Evolutionary conservation across 768 basidiomycete genomes (phyloP).

Genomic region (Gelatoporia subvermispora): DNA sequence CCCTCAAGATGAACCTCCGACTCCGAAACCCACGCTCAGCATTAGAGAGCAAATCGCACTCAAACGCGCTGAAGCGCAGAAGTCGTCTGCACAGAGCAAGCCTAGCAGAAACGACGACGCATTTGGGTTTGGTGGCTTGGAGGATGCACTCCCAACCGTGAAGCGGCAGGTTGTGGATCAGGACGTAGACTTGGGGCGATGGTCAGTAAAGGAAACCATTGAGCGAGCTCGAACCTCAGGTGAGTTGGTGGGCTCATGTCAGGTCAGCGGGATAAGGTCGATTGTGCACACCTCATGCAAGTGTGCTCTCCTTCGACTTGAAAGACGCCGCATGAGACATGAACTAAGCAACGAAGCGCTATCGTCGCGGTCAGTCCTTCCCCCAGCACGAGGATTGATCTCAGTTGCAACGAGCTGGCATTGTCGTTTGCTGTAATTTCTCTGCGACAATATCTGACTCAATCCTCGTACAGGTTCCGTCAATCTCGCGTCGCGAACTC

Average conservation of each 20-base stretch:
- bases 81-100: slow-evolving; percentile 31
- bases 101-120: slow-evolving; percentile 22
- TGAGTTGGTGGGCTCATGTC: slow-evolving; percentile 30
- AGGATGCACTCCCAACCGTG: slow-evolving; percentile 40
- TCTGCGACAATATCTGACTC: neutral
- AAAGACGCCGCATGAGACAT: too few species aligned
- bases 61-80: slow-evolving; percentile 75
- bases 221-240: slow-evolving; percentile 76
- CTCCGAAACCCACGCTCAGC: slow-evolving; percentile 39
- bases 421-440: neutral
- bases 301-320: too few species aligned
- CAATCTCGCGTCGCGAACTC: slow-evolving; percentile 69
- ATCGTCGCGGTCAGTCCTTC: too few species aligned
- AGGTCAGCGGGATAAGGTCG: too few species aligned
- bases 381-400: too few species aligned
- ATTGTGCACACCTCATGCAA: neutral
- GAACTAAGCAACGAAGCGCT: too few species aligned
- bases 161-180: slow-evolving; percentile 34
- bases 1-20: slow-evolving; percentile 14
- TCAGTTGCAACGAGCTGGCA: too few species aligned
- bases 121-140: slow-evolving; percentile 37
- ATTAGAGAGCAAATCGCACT: slow-evolving; percentile 78
- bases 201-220: slow-evolving; percentile 68
- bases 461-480: slow-evolving; percentile 51
- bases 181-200: slow-evolving; percentile 54